phyloP scores from a whole-genome alignment of 306 rosid genomes.

The Quercus gilva region DNA sequence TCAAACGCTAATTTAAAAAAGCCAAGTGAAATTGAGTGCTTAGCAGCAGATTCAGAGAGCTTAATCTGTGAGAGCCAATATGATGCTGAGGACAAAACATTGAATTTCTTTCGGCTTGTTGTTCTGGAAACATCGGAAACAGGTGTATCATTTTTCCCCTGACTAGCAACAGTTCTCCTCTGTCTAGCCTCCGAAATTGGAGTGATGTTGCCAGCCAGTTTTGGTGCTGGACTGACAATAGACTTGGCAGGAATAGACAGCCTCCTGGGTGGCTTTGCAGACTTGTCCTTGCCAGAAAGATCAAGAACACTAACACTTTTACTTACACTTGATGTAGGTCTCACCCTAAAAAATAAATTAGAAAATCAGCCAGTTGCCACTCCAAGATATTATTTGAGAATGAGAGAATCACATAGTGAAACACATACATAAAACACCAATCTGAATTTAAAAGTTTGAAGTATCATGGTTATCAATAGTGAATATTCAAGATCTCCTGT shows the following conservation, averaged over 20 bases:
- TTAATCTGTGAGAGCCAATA: conserved; percentile 88
- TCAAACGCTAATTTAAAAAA: conserved; percentile 83
- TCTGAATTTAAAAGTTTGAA: too few species aligned
- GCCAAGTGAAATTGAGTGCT: conserved; percentile 80
- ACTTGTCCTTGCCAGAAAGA: conserved; percentile 73
- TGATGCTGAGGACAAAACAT: conserved; percentile 61
- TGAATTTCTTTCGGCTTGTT: conserved; percentile 45
- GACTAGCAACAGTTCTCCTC: conserved; percentile 37
- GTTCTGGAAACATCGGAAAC: conserved; percentile 55
- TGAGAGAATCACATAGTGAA: neutral
- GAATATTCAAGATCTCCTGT: too few species aligned
- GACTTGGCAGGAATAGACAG: conserved; percentile 65
- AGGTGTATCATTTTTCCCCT: conserved; percentile 62
- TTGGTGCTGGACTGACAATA: conserved; percentile 50
- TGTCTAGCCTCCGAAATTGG: conserved; percentile 67
- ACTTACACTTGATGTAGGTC: conserved; percentile 55
- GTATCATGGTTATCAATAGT: too few species aligned
- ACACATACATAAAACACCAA: neutral
- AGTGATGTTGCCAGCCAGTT: conserved; percentile 51
- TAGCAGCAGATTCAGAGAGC: conserved; percentile 72
- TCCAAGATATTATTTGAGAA: neutral
- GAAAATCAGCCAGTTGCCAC: neutral
- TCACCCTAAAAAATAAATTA: conserved; percentile 44
- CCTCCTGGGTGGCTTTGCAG: conserved; percentile 90
- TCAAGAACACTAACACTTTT: conserved; percentile 73